Evolutionary conservation across 2,329 filamentous ascomycete species (phyloP).

Genomic region (Cordyceps cateniannulata): DNA sequence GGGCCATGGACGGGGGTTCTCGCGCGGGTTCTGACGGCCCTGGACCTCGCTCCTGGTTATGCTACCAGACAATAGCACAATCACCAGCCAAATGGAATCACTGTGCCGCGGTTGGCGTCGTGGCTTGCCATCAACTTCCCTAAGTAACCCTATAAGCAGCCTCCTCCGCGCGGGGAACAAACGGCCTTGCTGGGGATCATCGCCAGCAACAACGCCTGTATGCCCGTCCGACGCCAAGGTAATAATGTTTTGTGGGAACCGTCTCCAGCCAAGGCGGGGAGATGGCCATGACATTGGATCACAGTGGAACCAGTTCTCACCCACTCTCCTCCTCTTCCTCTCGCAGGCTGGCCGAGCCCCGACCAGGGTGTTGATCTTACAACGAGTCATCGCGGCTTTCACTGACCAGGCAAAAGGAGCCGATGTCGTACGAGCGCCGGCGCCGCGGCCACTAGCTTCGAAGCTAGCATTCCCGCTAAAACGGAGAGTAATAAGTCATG

Average conservation of each 20-base stretch:
- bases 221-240: too few species aligned
- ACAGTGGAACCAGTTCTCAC: neutral
- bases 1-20: neutral
- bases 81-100: neutral
- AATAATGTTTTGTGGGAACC: neutral
- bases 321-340: too few species aligned
- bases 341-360: neutral
- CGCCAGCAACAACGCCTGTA: neutral
- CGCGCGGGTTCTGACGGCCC: neutral
- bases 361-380: neutral
- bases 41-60: neutral
- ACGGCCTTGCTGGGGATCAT: neutral
- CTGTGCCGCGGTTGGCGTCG: constrained; percentile 7
- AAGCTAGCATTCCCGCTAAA: neutral
- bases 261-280: neutral
- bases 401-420: neutral
- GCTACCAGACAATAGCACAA: neutral
- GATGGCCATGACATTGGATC: neutral
- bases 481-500: neutral
- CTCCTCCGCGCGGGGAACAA: neutral
- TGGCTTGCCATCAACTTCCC: neutral
- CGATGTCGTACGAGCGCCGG: constrained; percentile 1
- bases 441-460: neutral
- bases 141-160: too few species aligned
- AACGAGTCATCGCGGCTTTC: neutral